These are phyloP conservation scores for Naganishia cerealis DNA, from an alignment of 1,284 basidiomycete species.

Conservation along the genomic window DNA sequence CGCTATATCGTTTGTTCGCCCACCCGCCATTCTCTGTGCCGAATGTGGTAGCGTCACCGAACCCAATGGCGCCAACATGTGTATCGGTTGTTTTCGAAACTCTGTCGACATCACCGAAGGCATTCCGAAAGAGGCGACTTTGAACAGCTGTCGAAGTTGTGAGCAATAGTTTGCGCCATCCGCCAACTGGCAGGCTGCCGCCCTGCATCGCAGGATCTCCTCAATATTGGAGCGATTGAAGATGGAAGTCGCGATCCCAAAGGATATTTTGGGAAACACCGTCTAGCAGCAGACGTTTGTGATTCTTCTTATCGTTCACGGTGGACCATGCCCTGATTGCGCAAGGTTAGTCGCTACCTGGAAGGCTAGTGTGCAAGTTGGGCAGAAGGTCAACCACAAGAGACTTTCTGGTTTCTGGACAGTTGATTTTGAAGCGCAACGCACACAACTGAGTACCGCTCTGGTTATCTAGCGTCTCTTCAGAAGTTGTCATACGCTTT, in stretches of 20 bases:
- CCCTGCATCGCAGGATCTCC: conserved; percentile 85
- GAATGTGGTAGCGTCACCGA: conserved; percentile 80
- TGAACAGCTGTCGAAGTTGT: conserved; percentile 94
- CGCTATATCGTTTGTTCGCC: too few relatives aligned
- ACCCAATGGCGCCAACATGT: conserved; percentile 91
- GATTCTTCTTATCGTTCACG: conserved; percentile 91
- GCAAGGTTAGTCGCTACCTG: conserved; percentile 91
- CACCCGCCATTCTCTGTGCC: too few relatives aligned
- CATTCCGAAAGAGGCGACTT: conserved; percentile 93
- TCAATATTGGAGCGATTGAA: conserved; percentile 81
- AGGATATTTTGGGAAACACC: conserved; percentile 93
- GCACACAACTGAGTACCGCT: conserved; percentile 69
- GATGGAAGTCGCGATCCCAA: conserved; percentile 94
- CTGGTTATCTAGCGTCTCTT: neutral
- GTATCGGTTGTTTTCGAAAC: conserved; percentile 86
- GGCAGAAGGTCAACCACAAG: conserved; percentile 96
- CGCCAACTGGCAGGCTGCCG: conserved; percentile 77
- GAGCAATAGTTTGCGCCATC: conserved; percentile 94
- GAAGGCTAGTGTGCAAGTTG: conserved; percentile 94
- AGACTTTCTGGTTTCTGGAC: conserved; percentile 94
- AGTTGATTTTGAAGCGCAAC: conserved; percentile 93
- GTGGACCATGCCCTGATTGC: conserved; percentile 94
- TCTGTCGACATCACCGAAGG: conserved; percentile 97
- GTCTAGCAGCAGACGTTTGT: conserved; percentile 97
- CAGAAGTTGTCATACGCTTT: neutral